Evolutionary conservation across 805 yeast genomes (phyloP).

Genomic region (Scheffersomyces lignosus): DNA sequence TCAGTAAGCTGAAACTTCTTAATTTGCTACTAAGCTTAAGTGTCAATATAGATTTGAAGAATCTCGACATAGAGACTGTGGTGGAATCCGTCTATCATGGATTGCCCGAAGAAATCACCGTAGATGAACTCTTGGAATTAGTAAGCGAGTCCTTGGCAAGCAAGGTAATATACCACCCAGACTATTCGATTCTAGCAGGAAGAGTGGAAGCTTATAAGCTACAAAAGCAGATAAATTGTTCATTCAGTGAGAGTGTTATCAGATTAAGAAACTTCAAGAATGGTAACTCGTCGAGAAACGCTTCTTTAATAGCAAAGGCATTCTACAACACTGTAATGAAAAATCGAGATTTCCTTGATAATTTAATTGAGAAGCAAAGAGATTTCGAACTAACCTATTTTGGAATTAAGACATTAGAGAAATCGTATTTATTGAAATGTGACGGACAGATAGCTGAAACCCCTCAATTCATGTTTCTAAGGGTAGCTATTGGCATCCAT

Average conservation of each 20-base stretch:
- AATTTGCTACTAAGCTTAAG: slow-evolving; percentile 6
- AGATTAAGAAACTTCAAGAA: slow-evolving; percentile 13
- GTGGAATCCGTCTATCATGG: slow-evolving; percentile 9
- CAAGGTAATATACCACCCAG: slow-evolving; percentile 34
- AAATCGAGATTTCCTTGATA: slow-evolving; percentile 65
- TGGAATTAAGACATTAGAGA: slow-evolving; percentile 89
- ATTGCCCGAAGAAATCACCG: slow-evolving; percentile 10
- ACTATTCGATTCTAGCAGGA: slow-evolving; percentile 37
- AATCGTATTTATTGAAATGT: slow-evolving; percentile 73
- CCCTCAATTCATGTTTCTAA: slow-evolving; percentile 86
- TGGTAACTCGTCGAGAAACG: slow-evolving; percentile 1
- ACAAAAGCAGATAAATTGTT: slow-evolving; percentile 15
- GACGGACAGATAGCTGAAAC: slow-evolving; percentile 67
- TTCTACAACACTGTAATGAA: slow-evolving; percentile 62
- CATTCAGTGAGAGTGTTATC: slow-evolving; percentile 27
- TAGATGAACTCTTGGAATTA: slow-evolving; percentile 25
- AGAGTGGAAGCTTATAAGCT: slow-evolving; percentile 33
- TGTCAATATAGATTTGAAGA: slow-evolving; percentile 6
- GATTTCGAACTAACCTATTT: slow-evolving; percentile 81
- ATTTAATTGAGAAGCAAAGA: slow-evolving; percentile 72
- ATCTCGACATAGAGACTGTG: slow-evolving; percentile 7
- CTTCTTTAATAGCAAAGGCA: slow-evolving; percentile 69
- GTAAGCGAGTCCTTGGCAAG: slow-evolving; percentile 36
- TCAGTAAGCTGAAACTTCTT: too few species aligned
- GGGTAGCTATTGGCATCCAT: slow-evolving; percentile 92